These are phyloP conservation scores for Powellomyces hirtus DNA, from an alignment of 192 early-diverging fungal genomes.

Conservation along the genomic window DNA sequence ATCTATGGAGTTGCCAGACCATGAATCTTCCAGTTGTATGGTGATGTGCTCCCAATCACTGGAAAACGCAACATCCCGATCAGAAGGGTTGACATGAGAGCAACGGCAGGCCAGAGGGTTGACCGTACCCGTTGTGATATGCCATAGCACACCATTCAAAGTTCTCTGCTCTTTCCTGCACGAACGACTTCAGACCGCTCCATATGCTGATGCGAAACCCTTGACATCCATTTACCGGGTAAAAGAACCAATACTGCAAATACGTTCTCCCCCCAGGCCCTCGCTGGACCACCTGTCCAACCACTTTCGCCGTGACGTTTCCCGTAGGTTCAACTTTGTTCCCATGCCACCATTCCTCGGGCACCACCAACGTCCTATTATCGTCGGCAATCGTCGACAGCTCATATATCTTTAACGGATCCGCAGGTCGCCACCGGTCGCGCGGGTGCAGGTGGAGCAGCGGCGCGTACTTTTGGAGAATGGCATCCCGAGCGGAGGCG, in stretches of 20 bases:
- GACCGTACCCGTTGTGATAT: conserved; percentile 23
- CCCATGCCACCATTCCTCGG: conserved; percentile 9
- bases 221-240: conserved; percentile 33
- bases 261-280: conserved; percentile 22
- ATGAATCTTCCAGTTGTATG: conserved; percentile 21
- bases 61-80: neutral
- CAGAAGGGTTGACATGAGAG: neutral
- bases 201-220: conserved; percentile 29
- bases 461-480: conserved; percentile 22
- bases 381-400: neutral
- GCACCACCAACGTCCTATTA: conserved; percentile 11
- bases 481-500: conserved; percentile 7
- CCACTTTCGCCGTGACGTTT: conserved; percentile 10
- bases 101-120: no score
- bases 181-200: conserved; percentile 24
- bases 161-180: conserved; percentile 21
- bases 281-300: conserved; percentile 29
- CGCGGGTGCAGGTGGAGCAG: conserved; percentile 22
- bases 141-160: conserved; percentile 36
- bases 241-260: conserved; percentile 34
- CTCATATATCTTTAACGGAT: conserved; percentile 14
- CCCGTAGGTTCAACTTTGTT: neutral
- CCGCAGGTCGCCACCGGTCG: conserved; percentile 25
- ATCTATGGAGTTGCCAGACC: conserved; percentile 12
- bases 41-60: conserved; percentile 34